Evolutionary conservation across 1,284 basidiomycete genomes (phyloP).

Genomic region (Cryptococcus sp.): DNA sequence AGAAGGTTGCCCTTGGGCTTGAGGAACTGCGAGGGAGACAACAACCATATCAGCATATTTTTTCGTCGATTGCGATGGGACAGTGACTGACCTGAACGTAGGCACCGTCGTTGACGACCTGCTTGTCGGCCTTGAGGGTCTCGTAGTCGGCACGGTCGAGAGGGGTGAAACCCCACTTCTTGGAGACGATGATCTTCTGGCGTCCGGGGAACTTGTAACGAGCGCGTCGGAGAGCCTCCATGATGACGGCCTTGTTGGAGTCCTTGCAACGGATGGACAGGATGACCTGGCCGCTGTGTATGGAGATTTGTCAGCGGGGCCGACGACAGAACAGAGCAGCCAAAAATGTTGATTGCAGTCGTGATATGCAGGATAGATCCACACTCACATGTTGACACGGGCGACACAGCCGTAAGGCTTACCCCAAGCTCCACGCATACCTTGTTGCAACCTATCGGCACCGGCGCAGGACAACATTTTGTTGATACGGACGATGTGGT

Average conservation of each 20-base stretch:
- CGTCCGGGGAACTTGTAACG: constrained; percentile 99
- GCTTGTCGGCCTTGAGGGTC: constrained; percentile 84
- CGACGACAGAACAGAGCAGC: background rate
- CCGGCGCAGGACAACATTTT: constrained; percentile 99
- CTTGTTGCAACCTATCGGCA: constrained; percentile 94
- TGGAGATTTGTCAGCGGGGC: constrained; percentile 10
- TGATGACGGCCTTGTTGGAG: constrained; percentile 79
- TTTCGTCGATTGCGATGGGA: background rate
- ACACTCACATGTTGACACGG: constrained; percentile 52
- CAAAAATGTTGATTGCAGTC: background rate
- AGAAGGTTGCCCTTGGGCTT: constrained; percentile 81
- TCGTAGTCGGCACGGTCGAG: constrained; percentile 88
- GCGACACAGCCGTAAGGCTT: constrained; percentile 81
- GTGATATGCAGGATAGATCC: background rate
- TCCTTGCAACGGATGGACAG: constrained; percentile 95
- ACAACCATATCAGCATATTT: constrained; percentile 6
- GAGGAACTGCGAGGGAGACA: constrained; percentile 82
- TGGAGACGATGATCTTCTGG: constrained; percentile 97
- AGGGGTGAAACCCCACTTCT: constrained; percentile 98
- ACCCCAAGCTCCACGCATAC: constrained; percentile 99
- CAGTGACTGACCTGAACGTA: constrained; percentile 61
- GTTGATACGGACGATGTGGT: constrained; percentile 99
- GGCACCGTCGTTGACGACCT: constrained; percentile 67
- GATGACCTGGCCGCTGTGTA: constrained; percentile 93
- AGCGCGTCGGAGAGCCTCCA: constrained; percentile 94